Evolutionary conservation across 148 eudicot species (phyloP).

Genomic region (Rhododendron henanense): DNA sequence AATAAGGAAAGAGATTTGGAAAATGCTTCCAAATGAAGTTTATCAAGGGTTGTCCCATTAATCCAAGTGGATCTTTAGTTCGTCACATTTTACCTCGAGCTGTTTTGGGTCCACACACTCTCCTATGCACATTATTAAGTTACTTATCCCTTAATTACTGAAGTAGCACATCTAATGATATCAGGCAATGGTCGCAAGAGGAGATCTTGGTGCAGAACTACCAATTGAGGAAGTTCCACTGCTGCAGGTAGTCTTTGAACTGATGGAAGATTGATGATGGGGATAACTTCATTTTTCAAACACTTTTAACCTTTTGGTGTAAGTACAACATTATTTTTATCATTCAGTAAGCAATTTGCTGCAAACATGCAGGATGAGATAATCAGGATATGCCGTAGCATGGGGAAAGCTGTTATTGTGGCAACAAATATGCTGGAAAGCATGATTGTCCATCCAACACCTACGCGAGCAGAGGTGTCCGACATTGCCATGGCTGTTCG

Average conservation of each 20-base stretch:
- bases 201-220: conserved; percentile 91
- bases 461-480: conserved; percentile 97
- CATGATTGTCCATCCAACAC: conserved; percentile 97
- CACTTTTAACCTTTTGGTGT: background rate
- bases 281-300: background rate
- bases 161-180: conserved; percentile 5
- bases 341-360: background rate
- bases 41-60: background rate
- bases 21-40: background rate
- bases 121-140: background rate
- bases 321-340: background rate
- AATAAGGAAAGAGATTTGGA: background rate
- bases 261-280: conserved; percentile 3
- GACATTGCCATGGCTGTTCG: conserved; percentile 97
- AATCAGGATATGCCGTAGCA: conserved; percentile 79
- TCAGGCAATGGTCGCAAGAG: conserved; percentile 97
- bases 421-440: conserved; percentile 99
- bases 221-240: conserved; percentile 87
- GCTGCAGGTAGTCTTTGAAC: conserved; percentile 52
- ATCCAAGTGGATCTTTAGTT: background rate
- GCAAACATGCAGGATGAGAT: conserved; percentile 73
- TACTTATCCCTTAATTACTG: background rate
- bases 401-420: conserved; percentile 98
- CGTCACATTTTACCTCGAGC: background rate
- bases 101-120: background rate